phyloP scores from a whole-genome alignment of 2,329 filamentous ascomycete species.

The Lithohypha guttulata region DNA sequence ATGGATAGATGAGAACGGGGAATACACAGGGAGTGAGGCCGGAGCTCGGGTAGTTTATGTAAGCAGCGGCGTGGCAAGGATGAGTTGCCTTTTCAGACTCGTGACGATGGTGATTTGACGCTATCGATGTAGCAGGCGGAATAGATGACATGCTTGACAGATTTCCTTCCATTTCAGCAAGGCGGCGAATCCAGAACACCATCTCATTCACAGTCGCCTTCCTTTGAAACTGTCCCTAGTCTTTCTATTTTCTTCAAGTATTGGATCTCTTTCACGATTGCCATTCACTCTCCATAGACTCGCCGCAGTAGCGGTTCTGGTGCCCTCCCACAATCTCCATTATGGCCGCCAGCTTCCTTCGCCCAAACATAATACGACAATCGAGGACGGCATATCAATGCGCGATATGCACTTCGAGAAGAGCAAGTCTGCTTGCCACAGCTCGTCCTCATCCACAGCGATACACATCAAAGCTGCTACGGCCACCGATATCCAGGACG shows the following conservation, averaged over 20 bases:
- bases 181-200: background rate
- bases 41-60: too few species aligned
- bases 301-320: conserved; percentile 5
- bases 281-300: background rate
- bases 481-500: conserved; percentile 27
- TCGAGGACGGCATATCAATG: conserved; percentile 47
- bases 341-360: conserved; percentile 21
- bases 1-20: background rate
- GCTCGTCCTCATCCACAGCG: conserved; percentile 28
- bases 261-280: background rate
- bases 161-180: too few species aligned
- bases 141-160: background rate
- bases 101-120: conserved; percentile 3
- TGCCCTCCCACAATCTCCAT: too few species aligned
- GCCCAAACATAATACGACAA: conserved; percentile 19
- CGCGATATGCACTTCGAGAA: conserved; percentile 38
- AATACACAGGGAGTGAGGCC: too few species aligned
- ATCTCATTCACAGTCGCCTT: background rate
- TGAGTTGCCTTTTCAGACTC: background rate
- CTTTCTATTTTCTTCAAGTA: background rate
- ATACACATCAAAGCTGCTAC: conserved; percentile 31
- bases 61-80: background rate
- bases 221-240: background rate
- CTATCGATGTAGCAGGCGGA: background rate
- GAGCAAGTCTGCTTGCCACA: conserved; percentile 27